Evolutionary conservation across 208 protist genomes (phyloP).

Genomic region (Sergeia podlipaevii): DNA sequence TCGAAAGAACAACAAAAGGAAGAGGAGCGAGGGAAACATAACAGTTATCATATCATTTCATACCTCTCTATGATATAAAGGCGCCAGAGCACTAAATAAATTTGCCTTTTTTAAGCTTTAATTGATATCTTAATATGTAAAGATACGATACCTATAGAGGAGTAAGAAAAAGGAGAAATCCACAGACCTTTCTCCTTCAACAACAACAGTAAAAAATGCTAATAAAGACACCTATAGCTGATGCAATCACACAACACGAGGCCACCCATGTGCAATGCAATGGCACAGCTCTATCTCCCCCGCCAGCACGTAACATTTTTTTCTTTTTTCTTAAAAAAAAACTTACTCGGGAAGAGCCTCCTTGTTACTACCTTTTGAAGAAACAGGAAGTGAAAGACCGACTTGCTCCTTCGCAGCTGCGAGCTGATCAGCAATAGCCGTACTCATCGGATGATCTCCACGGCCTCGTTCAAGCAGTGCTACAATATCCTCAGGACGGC

Average conservation of each 20-base stretch:
- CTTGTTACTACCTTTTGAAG: neutral
- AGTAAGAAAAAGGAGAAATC: neutral
- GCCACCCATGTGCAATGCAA: neutral
- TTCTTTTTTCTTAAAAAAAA: slow-evolving; percentile 5
- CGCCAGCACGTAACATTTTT: too few relatives aligned
- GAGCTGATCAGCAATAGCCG: slow-evolving; percentile 36
- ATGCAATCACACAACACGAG: too few relatives aligned
- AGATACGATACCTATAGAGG: too few relatives aligned
- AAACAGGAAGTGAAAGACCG: slow-evolving; percentile 30
- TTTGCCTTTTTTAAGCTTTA: slow-evolving; percentile 6
- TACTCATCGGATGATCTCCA: slow-evolving; percentile 76
- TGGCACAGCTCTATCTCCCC: too few relatives aligned
- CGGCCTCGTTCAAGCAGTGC: slow-evolving; percentile 49
- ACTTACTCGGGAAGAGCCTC: slow-evolving; percentile 6
- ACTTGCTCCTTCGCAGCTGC: slow-evolving; percentile 39
- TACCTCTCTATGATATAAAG: neutral
- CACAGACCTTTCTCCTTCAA: too few relatives aligned
- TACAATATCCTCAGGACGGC: slow-evolving; percentile 47
- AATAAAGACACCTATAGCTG: neutral
- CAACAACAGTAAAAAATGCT: neutral
- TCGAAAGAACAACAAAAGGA: too few relatives aligned
- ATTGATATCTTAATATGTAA: neutral
- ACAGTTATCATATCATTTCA: too few relatives aligned
- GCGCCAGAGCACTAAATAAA: neutral
- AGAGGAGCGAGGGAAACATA: too few relatives aligned